Conservation (phyloP, 164 flowering plant genomes). For the Buxus sempervirens region DNA sequence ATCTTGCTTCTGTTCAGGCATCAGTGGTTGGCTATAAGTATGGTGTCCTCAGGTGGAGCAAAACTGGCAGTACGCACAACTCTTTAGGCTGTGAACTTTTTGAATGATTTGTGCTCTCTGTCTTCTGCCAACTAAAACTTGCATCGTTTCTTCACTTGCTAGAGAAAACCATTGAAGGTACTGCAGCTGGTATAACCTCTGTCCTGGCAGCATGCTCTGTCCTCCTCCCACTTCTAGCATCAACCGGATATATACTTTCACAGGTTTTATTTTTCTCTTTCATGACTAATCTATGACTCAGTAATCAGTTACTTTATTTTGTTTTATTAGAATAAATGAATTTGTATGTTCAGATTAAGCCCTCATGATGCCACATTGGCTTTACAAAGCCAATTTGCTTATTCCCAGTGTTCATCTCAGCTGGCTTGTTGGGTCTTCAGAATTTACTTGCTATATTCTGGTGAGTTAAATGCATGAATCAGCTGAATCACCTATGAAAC, state of each 20-base stretch:
- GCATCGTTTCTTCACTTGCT: slow-evolving; percentile 4
- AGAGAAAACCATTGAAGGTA: slow-evolving; percentile 98
- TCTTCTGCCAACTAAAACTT: background rate
- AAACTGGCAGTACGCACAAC: slow-evolving; percentile 79
- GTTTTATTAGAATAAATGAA: background rate
- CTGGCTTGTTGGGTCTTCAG: background rate
- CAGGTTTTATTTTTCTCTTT: slow-evolving; percentile 46
- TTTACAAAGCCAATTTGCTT: background rate
- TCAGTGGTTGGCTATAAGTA: slow-evolving; percentile 96
- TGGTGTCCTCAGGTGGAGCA: slow-evolving; percentile 98
- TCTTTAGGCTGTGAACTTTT: background rate
- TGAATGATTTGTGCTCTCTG: background rate
- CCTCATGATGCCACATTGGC: background rate
- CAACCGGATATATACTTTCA: slow-evolving; percentile 68
- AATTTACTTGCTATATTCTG: too few relatives aligned
- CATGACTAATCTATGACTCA: background rate
- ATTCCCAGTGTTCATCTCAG: background rate
- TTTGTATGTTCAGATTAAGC: background rate
- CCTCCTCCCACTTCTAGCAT: slow-evolving; percentile 81
- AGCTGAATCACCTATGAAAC: too few relatives aligned
- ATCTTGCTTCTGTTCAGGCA: slow-evolving; percentile 46
- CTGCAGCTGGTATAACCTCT: slow-evolving; percentile 98
- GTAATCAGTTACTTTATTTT: background rate
- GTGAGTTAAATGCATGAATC: too few relatives aligned
- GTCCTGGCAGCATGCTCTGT: slow-evolving; percentile 80